A percentile compares a stretch with the other conserved stretches of the same genome.
Evolutionary conservation across 805 yeast species (phyloP).

Genomic region (Saccharomycopsis oosterbeekiorum): DNA sequence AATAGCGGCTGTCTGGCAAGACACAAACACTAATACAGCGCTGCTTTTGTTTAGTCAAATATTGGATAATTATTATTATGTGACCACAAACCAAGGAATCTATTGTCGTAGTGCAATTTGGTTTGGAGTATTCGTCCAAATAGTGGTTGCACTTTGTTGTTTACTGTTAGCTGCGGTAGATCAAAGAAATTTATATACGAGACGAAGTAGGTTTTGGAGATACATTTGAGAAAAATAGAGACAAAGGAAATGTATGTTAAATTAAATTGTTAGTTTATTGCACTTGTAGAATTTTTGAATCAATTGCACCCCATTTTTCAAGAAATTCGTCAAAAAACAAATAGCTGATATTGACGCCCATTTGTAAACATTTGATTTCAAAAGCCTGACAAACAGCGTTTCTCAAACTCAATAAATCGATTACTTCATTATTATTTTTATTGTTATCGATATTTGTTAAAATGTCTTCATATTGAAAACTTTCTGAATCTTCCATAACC

Average conservation of each 20-base stretch:
- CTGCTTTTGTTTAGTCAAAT: conserved; percentile 10
- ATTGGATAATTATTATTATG: conserved; percentile 10
- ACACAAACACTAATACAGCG: conserved; percentile 16
- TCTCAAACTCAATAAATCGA: not conserved
- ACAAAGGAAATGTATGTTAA: not conserved
- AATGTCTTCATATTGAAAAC: not conserved
- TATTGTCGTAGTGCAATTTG: conserved; percentile 16
- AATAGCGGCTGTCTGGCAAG: conserved; percentile 19
- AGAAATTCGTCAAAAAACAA: conserved; percentile 5
- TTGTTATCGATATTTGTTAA: not conserved
- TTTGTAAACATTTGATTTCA: not conserved
- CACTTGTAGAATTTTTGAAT: not conserved
- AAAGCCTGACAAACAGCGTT: not conserved
- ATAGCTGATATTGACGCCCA: conserved; percentile 6
- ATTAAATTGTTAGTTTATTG: not conserved
- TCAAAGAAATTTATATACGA: not conserved
- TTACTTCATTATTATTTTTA: not conserved
- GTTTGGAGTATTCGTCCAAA: conserved; percentile 17
- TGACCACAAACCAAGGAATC: conserved; percentile 6
- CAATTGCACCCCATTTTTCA: not conserved
- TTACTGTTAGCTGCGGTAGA: conserved; percentile 5
- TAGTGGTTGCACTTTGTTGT: conserved; percentile 9
- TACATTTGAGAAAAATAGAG: not conserved
- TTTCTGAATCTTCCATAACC: not conserved
- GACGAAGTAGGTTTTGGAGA: not conserved